A percentile compares a stretch with the other conserved stretches of the same genome.
Conservation (phyloP, 495 filamentous ascomycete genomes). For the Penicillium lividum region DNA sequence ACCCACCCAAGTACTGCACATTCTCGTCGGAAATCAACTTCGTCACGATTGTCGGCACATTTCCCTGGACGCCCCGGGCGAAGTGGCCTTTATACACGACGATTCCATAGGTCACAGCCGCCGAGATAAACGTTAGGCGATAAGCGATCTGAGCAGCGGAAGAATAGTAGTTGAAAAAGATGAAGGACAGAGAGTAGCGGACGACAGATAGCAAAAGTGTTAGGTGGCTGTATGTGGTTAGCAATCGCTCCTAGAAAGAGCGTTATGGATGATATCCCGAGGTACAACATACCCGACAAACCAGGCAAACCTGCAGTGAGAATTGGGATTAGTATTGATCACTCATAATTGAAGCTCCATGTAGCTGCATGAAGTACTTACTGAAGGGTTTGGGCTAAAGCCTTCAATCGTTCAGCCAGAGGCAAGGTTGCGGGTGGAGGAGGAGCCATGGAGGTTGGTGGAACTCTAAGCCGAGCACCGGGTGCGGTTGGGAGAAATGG, state of each 20-base stretch:
- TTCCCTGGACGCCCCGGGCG: slow-evolving; percentile 66
- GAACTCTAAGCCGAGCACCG: slow-evolving; percentile 7
- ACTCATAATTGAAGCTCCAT: slow-evolving; percentile 16
- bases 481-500: slow-evolving; percentile 5
- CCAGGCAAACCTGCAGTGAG: slow-evolving; percentile 64
- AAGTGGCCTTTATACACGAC: slow-evolving; percentile 99
- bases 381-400: slow-evolving; percentile 86
- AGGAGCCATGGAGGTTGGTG: slow-evolving; percentile 65
- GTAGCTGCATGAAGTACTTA: slow-evolving; percentile 46
- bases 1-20: slow-evolving; percentile 91
- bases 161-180: slow-evolving; percentile 79
- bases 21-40: slow-evolving; percentile 85
- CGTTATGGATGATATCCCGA: slow-evolving; percentile 10
- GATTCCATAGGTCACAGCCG: slow-evolving; percentile 92
- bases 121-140: slow-evolving; percentile 83
- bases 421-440: slow-evolving; percentile 71
- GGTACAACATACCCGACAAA: slow-evolving; percentile 76
- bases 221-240: slow-evolving; percentile 63
- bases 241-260: slow-evolving; percentile 11
- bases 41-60: slow-evolving; percentile 58
- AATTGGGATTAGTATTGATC: slow-evolving; percentile 44
- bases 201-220: slow-evolving; percentile 77
- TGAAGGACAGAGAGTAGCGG: slow-evolving; percentile 78
- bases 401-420: slow-evolving; percentile 70
- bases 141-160: slow-evolving; percentile 77